Percentiles rank a stretch among this genome's conserved stretches.
phyloP scores from a whole-genome alignment of 2,329 filamentous ascomycete species.

The Tolypocladium cylindrosporum region DNA sequence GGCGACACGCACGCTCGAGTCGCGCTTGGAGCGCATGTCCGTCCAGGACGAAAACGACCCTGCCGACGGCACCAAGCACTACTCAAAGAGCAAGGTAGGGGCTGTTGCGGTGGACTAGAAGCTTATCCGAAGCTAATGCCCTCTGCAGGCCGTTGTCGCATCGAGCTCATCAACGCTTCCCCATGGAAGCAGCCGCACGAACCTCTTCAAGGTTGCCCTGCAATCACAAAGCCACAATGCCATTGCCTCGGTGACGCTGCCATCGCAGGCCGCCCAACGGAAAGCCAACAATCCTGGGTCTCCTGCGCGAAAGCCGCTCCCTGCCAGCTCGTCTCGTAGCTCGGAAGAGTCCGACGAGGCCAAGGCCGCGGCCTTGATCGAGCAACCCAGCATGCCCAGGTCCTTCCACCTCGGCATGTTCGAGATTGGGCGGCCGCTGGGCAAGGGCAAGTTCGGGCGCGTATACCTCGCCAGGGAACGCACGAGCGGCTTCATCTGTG shows the following conservation, averaged over 20 bases:
- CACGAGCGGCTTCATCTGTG: slow-evolving; percentile 58
- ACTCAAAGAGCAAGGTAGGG: slow-evolving; percentile 67
- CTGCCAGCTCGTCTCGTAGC: slow-evolving; percentile 26
- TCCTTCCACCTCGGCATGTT: slow-evolving; percentile 78
- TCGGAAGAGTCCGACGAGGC: slow-evolving; percentile 44
- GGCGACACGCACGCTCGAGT: slow-evolving; percentile 71
- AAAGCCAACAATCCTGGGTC: slow-evolving; percentile 37
- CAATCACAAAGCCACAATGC: slow-evolving; percentile 66
- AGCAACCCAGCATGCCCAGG: slow-evolving; percentile 47
- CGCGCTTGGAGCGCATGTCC: slow-evolving; percentile 80
- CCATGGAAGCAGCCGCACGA: slow-evolving; percentile 56
- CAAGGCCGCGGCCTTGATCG: slow-evolving; percentile 40
- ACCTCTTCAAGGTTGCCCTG: slow-evolving; percentile 77
- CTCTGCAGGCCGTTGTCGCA: slow-evolving; percentile 15
- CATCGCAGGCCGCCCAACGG: slow-evolving; percentile 54
- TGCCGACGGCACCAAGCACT: slow-evolving; percentile 39
- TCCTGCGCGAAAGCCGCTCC: slow-evolving; percentile 40
- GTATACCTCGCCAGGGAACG: slow-evolving; percentile 63
- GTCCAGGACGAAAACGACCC: slow-evolving; percentile 81
- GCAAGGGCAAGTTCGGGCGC: slow-evolving; percentile 65
- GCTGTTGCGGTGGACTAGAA: slow-evolving; percentile 9
- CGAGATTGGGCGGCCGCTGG: slow-evolving; percentile 63
- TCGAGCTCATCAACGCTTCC: slow-evolving; percentile 30
- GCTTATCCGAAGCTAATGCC: slow-evolving; percentile 21
- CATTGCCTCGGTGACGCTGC: slow-evolving; percentile 54